Evolutionary conservation across 306 rosid species (phyloP).

Genomic region (Erythrophleum fordii): DNA sequence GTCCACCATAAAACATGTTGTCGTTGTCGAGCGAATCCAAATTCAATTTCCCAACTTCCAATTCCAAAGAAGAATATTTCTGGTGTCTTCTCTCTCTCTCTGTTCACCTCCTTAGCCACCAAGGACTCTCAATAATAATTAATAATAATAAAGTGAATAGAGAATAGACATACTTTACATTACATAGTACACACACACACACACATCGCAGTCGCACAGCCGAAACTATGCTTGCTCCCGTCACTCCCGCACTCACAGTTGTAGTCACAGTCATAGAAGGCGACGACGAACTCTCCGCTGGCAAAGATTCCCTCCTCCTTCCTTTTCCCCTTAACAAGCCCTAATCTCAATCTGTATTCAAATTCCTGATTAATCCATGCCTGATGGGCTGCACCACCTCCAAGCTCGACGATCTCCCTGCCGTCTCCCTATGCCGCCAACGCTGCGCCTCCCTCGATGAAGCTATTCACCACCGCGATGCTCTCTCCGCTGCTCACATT

Average conservation of each 20-base stretch:
- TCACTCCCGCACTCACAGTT: conserved; percentile 22
- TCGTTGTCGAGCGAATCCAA: not conserved
- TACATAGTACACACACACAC: too few relatives aligned
- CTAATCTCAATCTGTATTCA: not conserved
- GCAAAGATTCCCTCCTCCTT: conserved; percentile 70
- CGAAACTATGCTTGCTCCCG: not conserved
- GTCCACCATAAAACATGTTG: conserved; percentile 28
- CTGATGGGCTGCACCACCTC: conserved; percentile 85
- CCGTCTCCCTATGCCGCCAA: conserved; percentile 81
- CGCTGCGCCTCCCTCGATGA: conserved; percentile 68
- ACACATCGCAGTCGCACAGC: conserved; percentile 5
- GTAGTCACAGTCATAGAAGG: conserved; percentile 39
- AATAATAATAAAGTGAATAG: not conserved
- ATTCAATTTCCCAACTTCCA: conserved; percentile 3
- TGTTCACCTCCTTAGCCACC: not conserved
- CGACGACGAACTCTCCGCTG: conserved; percentile 85
- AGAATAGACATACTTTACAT: too few relatives aligned
- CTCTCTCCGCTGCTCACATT: conserved; percentile 73
- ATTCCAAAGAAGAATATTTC: not conserved
- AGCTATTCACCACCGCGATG: conserved; percentile 69
- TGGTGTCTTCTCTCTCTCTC: not conserved
- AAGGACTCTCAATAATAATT: not conserved
- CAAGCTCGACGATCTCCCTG: conserved; percentile 87
- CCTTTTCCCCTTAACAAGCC: not conserved
- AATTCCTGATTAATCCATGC: not conserved